Percentiles rank a stretch among this genome's conserved stretches.
Conservation (phyloP, 1,139 yeast species). For the Suhomyces panamericanus region DNA sequence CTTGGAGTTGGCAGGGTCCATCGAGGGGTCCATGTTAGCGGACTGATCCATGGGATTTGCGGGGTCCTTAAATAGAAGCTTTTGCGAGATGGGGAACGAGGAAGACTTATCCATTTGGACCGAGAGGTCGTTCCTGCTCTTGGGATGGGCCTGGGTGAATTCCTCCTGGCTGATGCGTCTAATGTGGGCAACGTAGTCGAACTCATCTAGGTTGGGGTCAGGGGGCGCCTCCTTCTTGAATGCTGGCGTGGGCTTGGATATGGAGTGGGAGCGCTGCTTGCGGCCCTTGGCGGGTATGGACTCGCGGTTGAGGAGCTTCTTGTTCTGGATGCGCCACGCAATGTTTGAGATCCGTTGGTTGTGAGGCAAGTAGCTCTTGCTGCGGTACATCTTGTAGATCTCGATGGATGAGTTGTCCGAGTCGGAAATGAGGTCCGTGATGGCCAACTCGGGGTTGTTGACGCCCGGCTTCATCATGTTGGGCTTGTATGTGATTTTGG, state of each 20-base stretch:
- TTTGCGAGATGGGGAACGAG: neutral
- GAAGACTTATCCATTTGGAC: neutral
- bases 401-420: constrained; percentile 36
- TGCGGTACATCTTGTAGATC: constrained; percentile 45
- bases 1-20: constrained; percentile 8
- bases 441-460: constrained; percentile 9
- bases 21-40: neutral
- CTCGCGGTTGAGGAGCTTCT: constrained; percentile 24
- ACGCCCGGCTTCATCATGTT: constrained; percentile 8
- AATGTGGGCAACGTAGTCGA: constrained; percentile 51
- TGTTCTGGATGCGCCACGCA: constrained; percentile 50
- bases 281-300: constrained; percentile 6
- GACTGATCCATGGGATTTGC: neutral
- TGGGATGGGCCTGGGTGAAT: constrained; percentile 15
- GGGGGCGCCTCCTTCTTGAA: constrained; percentile 13
- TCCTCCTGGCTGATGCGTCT: constrained; percentile 46
- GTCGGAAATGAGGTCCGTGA: constrained; percentile 27
- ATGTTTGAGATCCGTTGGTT: constrained; percentile 45
- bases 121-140: neutral
- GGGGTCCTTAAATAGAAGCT: neutral
- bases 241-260: constrained; percentile 7
- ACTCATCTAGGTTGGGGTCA: constrained; percentile 41
- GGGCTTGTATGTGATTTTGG: constrained; percentile 16
- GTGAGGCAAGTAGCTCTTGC: constrained; percentile 45
- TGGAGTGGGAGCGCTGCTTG: constrained; percentile 13